Evolutionary conservation across 306 rosid genomes (phyloP), one percentile per base, ranked within the genome.

Genomic region (Psophocarpus tetragonolobus): DNA sequence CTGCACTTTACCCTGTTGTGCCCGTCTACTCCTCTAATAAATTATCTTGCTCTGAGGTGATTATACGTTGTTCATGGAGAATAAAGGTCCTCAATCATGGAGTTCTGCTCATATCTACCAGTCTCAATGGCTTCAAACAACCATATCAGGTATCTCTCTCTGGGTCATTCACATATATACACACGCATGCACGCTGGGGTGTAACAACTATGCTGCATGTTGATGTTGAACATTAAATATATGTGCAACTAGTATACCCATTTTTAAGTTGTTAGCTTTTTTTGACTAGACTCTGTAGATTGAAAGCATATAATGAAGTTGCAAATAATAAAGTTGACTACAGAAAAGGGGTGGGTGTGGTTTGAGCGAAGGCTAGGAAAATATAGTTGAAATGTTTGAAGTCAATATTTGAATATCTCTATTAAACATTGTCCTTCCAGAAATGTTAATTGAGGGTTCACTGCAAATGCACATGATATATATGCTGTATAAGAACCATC

Each of bases 81-180:
- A 73, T 18, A 69, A 56, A 14, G 69, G 60, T 68, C 65, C 9
- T 39, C 5, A 38, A 82, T 74, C 80, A 47, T 54, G 79, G 71
- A 63, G 79, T 56, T 77, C 77, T 69, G 45, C 71, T 42, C 83
- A 73, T 32, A 69, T 76, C 50, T 20, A 63, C 53, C 80, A 50
- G 1, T 74, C 84, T 51, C 86, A 81, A 60, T 87, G 87, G 84
- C 87, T 87, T 79, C 84, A 87, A 44, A 58, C 80, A 65, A 87
- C 86, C 20, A 48, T 87, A 75, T 81, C 87, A 87, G 90, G 87
- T 87, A 4, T 30, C 26, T 21, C 18, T 63, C 13, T 47, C 15
- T 47, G 15, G 20, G 10, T 27, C 68, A 5, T 33, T 73, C 45
- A 47, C 3, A 27, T 15, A 17, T 1, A 61, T 13, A 21, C 11